Percentiles rank a stretch among this genome's conserved stretches.
phyloP scores from a whole-genome alignment of 106 monocot genomes.

The Dioscorea alata region DNA sequence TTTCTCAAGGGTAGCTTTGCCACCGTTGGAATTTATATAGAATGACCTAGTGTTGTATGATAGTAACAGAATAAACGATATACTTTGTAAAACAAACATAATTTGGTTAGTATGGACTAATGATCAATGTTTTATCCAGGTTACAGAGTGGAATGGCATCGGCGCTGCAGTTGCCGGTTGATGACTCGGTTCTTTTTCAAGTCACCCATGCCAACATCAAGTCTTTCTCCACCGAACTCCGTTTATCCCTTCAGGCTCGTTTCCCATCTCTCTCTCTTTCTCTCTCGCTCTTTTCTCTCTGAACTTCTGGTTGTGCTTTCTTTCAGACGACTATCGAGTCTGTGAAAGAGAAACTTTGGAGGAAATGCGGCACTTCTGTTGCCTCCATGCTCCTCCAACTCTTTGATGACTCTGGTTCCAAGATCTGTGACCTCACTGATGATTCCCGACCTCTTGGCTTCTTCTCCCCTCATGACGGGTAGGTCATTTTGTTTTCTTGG shows the following conservation, averaged over 20 bases:
- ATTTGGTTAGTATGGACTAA: too few relatives aligned
- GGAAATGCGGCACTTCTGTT: conserved; percentile 79
- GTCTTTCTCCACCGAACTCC: conserved; percentile 68
- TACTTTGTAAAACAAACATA: too few relatives aligned
- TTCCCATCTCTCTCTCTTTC: too few relatives aligned
- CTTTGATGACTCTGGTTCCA: conserved; percentile 63
- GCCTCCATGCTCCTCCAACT: conserved; percentile 83
- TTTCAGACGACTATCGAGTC: conserved; percentile 58
- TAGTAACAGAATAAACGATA: too few relatives aligned
- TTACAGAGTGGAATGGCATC: conserved; percentile 36
- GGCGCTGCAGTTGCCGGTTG: conserved; percentile 48
- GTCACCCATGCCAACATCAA: conserved; percentile 88
- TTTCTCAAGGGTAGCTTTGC: too few relatives aligned
- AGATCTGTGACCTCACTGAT: conserved; percentile 56
- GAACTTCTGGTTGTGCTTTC: neutral
- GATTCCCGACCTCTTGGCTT: conserved; percentile 62
- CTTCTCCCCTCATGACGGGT: conserved; percentile 81
- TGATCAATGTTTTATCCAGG: too few relatives aligned
- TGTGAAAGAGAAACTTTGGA: conserved; percentile 90
- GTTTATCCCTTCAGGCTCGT: conserved; percentile 55
- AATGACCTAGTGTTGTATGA: too few relatives aligned
- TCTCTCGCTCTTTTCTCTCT: neutral
- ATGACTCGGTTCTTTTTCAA: conserved; percentile 58
- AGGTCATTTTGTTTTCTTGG: conserved; percentile 2
- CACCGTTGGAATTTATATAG: too few relatives aligned